Conservation (phyloP, 345 rosid species). For the Eucalyptus curtisii region DNA sequence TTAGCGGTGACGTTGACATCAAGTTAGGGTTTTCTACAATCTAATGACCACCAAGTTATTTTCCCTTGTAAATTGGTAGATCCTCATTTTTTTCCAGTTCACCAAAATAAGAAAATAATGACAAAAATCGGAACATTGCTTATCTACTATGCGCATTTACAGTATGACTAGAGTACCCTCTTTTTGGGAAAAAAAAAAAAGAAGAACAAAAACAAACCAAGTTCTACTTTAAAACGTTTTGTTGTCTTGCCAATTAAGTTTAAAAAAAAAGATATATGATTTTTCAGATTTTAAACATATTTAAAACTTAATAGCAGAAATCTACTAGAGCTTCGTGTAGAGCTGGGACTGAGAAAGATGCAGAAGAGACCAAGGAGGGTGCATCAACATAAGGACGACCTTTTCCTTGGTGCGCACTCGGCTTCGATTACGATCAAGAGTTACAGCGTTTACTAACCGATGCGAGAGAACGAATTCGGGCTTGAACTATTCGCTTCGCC, state of each 20-base stretch:
- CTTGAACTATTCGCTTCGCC: not conserved
- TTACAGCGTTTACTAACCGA: not conserved
- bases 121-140: not conserved
- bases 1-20: accelerated
- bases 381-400: not conserved
- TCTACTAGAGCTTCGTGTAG: not conserved
- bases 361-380: not conserved
- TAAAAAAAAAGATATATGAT: not conserved
- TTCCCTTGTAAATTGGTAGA: not conserved
- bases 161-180: not conserved
- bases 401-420: not conserved
- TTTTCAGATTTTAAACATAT: not conserved
- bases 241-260: not conserved
- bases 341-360: not conserved
- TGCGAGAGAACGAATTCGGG: not conserved
- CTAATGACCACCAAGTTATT: not conserved
- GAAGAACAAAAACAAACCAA: no score
- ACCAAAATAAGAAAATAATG: not conserved
- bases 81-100: not conserved
- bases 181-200: no score
- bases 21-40: not conserved
- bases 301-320: not conserved
- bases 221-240: not conserved
- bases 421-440: not conserved
- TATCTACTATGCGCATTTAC: not conserved